Base-by-base conservation (phyloP, 371 early-diverging fungal species). In the Actinomortierella wolfii region DNA sequence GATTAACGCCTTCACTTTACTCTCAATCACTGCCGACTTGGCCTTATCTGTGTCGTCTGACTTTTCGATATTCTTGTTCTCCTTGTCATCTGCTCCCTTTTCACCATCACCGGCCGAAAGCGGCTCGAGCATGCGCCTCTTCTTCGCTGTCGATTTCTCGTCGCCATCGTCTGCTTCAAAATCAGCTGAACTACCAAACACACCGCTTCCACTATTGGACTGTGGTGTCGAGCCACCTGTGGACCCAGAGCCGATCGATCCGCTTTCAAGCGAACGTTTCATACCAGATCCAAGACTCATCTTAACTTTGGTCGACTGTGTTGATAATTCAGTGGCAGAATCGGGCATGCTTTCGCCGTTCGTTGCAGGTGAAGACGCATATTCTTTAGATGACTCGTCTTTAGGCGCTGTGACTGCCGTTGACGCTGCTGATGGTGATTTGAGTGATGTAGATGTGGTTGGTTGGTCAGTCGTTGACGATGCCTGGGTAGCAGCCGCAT, bases 121-220 rank as follows among this genome's bases (percentile, higher is more conserved):
- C 2, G 87, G 89, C 20, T 87, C 82, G 9, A 89, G 77, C 13
- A 82, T 81, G n/a, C 85, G 82, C 49, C 83, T 83, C 61, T 81
- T 80, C 56, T 64, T 78, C 24, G 78, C 81, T 15, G 76, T 73
- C 41, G 83, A 84, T 34, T 86, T 85, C 6, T 85, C 87, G 0
- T 85, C 87, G n/a, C 66, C 76, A 14, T 85, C 84, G 49, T 83
- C 84, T 15, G 76, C 79, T 3, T 80, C 84, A 48, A 77, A 78
- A 41, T 80, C 84, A 42, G 62, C 69, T 42, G 81, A 71, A 0
- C 81, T 64, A 23, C 67, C 75, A 26, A 75, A 48, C 45, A 71
- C 57, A 24, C 68, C 43, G 11, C 67, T 55, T 39, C 59, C 60
- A 46, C 25, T 49, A 4, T 59, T 53, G 17, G 61, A 42, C 29